Evolutionary conservation across 2,329 filamentous ascomycete species (phyloP).

Genomic region (Alternaria hordeiaustralica): DNA sequence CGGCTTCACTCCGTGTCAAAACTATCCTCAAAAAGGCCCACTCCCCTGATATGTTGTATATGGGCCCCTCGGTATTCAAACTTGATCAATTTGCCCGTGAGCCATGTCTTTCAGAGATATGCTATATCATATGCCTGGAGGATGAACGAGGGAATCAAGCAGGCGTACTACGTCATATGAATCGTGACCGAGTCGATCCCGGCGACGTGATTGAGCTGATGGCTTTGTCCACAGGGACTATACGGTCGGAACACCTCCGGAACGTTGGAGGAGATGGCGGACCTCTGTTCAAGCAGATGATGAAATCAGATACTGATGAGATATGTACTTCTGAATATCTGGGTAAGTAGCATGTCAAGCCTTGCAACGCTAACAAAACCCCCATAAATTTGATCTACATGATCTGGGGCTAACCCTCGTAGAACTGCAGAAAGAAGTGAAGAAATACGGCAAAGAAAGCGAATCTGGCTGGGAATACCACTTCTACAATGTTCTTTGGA

Average conservation of each 20-base stretch:
- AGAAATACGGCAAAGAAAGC: background rate
- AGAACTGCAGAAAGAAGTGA: background rate
- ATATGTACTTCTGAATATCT: background rate
- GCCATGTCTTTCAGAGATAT: background rate
- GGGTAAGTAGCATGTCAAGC: background rate
- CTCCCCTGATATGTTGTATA: too few species aligned
- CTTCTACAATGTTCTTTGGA: background rate
- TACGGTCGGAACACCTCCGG: background rate
- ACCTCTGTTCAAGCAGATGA: background rate
- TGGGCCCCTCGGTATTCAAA: background rate
- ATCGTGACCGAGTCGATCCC: background rate
- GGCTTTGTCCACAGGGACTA: background rate
- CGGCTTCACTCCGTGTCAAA: background rate
- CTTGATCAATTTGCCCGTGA: background rate
- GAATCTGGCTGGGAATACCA: background rate
- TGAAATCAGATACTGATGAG: accelerated
- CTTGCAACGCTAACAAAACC: too few species aligned
- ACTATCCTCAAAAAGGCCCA: background rate
- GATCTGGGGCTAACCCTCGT: too few species aligned
- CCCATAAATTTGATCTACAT: too few species aligned
- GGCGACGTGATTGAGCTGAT: background rate
- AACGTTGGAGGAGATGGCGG: background rate
- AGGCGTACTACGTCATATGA: background rate
- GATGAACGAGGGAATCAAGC: background rate
- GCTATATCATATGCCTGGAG: background rate